Evolutionary conservation across 2,329 filamentous ascomycete species (phyloP).

Genomic region (Mollisia scopiformis): DNA sequence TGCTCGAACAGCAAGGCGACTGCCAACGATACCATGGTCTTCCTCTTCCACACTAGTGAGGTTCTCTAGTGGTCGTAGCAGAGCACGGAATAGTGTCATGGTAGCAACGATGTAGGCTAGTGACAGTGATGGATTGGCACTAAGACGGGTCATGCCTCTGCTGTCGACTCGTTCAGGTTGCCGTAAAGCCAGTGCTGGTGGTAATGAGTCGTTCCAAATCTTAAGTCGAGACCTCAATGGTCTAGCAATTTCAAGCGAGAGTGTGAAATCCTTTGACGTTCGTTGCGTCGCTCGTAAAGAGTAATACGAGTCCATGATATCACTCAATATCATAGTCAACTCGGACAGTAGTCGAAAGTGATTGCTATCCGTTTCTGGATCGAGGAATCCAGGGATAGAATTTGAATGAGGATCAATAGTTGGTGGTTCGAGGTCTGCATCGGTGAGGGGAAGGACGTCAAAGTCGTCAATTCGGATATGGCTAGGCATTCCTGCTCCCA

Average conservation of each 20-base stretch:
- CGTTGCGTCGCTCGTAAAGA: constrained; percentile 34
- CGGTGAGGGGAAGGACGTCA: constrained; percentile 34
- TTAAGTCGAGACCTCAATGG: constrained; percentile 33
- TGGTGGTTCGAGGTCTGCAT: constrained; percentile 30
- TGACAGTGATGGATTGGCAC: constrained; percentile 37
- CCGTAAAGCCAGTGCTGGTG: constrained; percentile 27
- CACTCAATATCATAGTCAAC: constrained; percentile 37
- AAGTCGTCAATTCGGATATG: constrained; percentile 36
- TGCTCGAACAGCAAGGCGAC: constrained; percentile 30
- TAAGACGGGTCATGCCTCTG: constrained; percentile 28
- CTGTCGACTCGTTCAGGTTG: constrained; percentile 29
- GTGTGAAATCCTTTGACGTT: constrained; percentile 34
- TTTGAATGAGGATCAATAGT: constrained; percentile 21
- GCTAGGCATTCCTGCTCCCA: constrained; percentile 39
- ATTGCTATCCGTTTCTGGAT: constrained; percentile 27
- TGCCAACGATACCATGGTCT: constrained; percentile 26
- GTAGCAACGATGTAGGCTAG: constrained; percentile 39
- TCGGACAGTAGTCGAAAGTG: constrained; percentile 36
- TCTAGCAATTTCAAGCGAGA: constrained; percentile 35
- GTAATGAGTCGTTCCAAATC: constrained; percentile 37
- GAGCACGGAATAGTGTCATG: constrained; percentile 39
- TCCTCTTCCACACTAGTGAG: constrained; percentile 29
- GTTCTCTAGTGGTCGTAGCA: constrained; percentile 37
- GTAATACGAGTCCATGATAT: constrained; percentile 38
- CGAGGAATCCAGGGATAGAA: constrained; percentile 24